Base-by-base conservation (phyloP, 495 filamentous ascomycete genomes). In the Oidiodendron maius region DNA sequence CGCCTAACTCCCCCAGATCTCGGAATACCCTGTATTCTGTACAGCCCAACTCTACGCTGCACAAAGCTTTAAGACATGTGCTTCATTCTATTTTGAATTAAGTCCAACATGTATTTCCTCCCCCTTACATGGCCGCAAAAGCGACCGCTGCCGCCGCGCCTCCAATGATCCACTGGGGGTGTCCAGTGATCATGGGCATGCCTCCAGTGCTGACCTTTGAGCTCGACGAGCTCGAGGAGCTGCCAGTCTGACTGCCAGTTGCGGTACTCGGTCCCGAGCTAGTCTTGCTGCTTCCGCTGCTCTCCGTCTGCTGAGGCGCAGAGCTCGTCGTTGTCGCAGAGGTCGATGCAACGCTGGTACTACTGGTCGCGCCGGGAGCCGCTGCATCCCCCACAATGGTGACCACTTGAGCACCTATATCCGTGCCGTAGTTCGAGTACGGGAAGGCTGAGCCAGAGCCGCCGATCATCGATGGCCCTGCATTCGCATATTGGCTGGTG, bases 101-200 rank as follows among this genome's bases (percentile, higher is more conserved):
- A 30, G 12, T 12, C 26, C 5, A 12, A 13, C 17, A 26, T 20
- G 1, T 25, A 12, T n/a, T 15, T 30, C 26, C 26, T 5, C 26
- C 26, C 17, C 16, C n/a, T 36, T 41, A 51, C 46, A 58, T 35
- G 0, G 45, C 55, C 20, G 55, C 51, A 30, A 48, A 36, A 3
- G 44, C 55, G 3, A 49, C 11, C 18, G 42, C 55, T 13, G 34
- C 55, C 11, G 55, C 55, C n/a, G 47, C 46, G 17, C 46, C 55
- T 28, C 46, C 51, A 38, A 53, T 16, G 40, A 54, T 12, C 55
- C 50, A 53, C 23, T 37, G 46, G 15, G 51, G 51, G 17, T 52
- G 40, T 9, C 40, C 50, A 44, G 55, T 58, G n/a, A 51, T 41
- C 55, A 45, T 58, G 8, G 55, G 46, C 22, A 44, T 15, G 30